phyloP scores from a whole-genome alignment of 306 rosid genomes.

The Vigna nakashimae region DNA sequence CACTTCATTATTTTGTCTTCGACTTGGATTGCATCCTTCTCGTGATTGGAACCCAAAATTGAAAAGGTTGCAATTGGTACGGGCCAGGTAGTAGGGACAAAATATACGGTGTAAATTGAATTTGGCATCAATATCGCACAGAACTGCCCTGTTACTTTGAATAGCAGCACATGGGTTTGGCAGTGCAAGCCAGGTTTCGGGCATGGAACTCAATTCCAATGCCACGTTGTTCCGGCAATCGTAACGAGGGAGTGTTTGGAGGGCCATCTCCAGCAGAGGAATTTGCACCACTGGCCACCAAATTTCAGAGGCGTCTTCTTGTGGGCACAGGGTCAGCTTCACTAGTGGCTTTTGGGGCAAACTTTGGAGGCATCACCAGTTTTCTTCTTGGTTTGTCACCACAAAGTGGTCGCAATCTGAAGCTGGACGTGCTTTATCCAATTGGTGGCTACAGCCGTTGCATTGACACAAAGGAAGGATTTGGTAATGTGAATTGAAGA shows the following conservation, averaged over 20 bases:
- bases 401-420: slow-evolving; percentile 65
- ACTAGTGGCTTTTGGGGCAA: slow-evolving; percentile 81
- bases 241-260: not conserved
- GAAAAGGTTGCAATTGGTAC: not conserved
- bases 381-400: slow-evolving; percentile 77
- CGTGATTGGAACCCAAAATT: not conserved
- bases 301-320: slow-evolving; percentile 66
- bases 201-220: slow-evolving; percentile 47
- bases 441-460: slow-evolving; percentile 77
- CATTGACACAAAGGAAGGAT: slow-evolving; percentile 79
- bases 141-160: not conserved
- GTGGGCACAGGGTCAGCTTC: slow-evolving; percentile 83
- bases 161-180: slow-evolving; percentile 37
- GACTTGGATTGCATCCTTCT: not conserved
- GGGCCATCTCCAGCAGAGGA: slow-evolving; percentile 59
- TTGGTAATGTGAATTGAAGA: slow-evolving; percentile 57
- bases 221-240: slow-evolving; percentile 43
- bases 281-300: slow-evolving; percentile 60
- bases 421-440: slow-evolving; percentile 80
- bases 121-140: not conserved
- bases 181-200: slow-evolving; percentile 47
- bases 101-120: not conserved
- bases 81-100: not conserved
- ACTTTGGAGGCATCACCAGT: slow-evolving; percentile 79
- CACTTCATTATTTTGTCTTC: slow-evolving; percentile 1